phyloP scores from a whole-genome alignment of 2,329 filamentous ascomycete genomes.

The Cladophialophora immunda region DNA sequence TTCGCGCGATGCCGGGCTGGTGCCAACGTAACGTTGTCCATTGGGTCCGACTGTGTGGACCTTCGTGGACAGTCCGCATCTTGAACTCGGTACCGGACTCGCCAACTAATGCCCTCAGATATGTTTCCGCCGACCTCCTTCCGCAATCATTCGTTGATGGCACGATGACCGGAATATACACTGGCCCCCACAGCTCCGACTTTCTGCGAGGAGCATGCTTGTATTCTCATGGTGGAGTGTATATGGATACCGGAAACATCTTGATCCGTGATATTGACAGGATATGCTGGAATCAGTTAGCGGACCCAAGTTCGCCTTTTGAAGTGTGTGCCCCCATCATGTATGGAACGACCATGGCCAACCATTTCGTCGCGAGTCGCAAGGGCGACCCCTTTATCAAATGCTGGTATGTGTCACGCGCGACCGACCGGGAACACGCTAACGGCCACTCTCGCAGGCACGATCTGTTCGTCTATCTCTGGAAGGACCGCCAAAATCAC shows the following conservation, averaged over 20 bases:
- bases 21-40: constrained; percentile 62
- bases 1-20: constrained; percentile 60
- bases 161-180: constrained; percentile 60
- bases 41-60: constrained; percentile 64
- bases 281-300: constrained; percentile 62
- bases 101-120: constrained; percentile 59
- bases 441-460: constrained; percentile 45
- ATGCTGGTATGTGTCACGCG: constrained; percentile 43
- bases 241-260: constrained; percentile 65
- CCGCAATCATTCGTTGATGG: constrained; percentile 62
- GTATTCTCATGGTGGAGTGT: constrained; percentile 66
- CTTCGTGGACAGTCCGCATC: constrained; percentile 61
- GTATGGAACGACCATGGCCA: constrained; percentile 52
- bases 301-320: constrained; percentile 55
- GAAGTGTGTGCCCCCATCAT: constrained; percentile 52
- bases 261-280: constrained; percentile 66
- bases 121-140: constrained; percentile 58
- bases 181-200: constrained; percentile 65
- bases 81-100: constrained; percentile 57
- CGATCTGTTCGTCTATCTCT: constrained; percentile 60
- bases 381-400: constrained; percentile 59
- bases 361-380: constrained; percentile 58
- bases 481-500: constrained; percentile 61
- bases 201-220: constrained; percentile 66
- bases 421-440: not conserved